phyloP scores from a whole-genome alignment of 2,329 filamentous ascomycete species.

The Dothiorella sarmentorum region DNA sequence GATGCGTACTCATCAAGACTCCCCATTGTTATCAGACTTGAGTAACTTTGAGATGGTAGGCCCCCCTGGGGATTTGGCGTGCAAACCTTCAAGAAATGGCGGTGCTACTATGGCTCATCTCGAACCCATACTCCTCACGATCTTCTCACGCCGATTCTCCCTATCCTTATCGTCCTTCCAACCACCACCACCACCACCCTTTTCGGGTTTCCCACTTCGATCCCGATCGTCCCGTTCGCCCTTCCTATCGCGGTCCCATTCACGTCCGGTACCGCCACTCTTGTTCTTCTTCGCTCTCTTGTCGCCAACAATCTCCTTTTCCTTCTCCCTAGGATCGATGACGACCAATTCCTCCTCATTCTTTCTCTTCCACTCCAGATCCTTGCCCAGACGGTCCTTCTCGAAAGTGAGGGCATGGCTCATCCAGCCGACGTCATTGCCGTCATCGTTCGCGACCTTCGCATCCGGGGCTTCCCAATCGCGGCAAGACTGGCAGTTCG shows the following conservation, averaged over 20 bases:
- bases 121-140: conserved; percentile 1
- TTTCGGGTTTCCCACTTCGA: not conserved
- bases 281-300: conserved; percentile 51
- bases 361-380: conserved; percentile 84
- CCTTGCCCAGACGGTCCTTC: conserved; percentile 85
- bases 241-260: not conserved
- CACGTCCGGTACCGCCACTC: not conserved
- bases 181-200: not conserved
- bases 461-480: conserved; percentile 61
- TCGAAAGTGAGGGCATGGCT: conserved; percentile 79
- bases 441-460: conserved; percentile 48
- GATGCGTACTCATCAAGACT: too few species aligned
- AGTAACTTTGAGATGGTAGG: too few species aligned
- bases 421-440: conserved; percentile 71
- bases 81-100: too few species aligned
- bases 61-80: too few species aligned
- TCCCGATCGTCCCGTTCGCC: not conserved
- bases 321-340: conserved; percentile 86
- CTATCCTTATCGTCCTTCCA: conserved; percentile 1
- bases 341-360: conserved; percentile 82
- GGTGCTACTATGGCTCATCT: too few species aligned
- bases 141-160: conserved; percentile 5
- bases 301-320: conserved; percentile 61
- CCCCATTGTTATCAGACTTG: too few species aligned
- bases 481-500: conserved; percentile 87